Evolutionary conservation across 2,329 filamentous ascomycete genomes (phyloP), one percentile per base, ranked within the genome.

Genomic region (Paecilomyces dactylethromorphus): DNA sequence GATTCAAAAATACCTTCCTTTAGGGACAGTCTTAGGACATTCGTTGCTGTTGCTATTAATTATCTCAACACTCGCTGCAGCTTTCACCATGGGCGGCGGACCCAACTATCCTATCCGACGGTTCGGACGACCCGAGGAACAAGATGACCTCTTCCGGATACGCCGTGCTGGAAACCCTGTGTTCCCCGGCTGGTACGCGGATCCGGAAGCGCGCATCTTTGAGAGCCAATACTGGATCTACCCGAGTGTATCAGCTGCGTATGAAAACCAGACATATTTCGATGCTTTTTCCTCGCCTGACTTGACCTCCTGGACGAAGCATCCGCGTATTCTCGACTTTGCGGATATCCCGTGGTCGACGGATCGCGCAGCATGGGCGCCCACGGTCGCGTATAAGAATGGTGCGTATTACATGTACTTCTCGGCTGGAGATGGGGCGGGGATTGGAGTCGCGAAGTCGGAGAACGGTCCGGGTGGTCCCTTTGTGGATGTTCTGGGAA

Each of bases 391-490:
- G 35, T 62, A 62, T 13, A 73, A 78, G 33, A 71, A 79, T 60
- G 77, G 76, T 11, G 76, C 73, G 49, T 82, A 81, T 65, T 81
- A 77, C 62, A 71, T 82, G 56, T 82, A 82, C 66, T 82, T 81
- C 62, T 77, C 72, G 51, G 80, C 79, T 35, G 81, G 81, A 45
- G 79, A 81, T 57, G 66, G 77, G 1, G 76, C 74, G 5, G 77
- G 77, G 3, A 78, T 79, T 15, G 77, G 77, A 2, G 77, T 79
- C 0, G 77, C 71, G 0, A 68, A 71, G 3, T 71, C 76, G 11
- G 49, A 18, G 0, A 67, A 70, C 13, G 67, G 58, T 2, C 72
- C 77, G 0, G 68, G 71, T 32, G 78, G 78, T 0, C 78, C 77
- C 0, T 79, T 76, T 51, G 65, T 69, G 15, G 78, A 80, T 57